A percentile compares a stretch with the other conserved stretches of the same genome.
These are phyloP conservation scores for Pseudogymnoascus sp. DNA, from an alignment of 2,329 filamentous ascomycete genomes.

Conservation along the genomic window DNA sequence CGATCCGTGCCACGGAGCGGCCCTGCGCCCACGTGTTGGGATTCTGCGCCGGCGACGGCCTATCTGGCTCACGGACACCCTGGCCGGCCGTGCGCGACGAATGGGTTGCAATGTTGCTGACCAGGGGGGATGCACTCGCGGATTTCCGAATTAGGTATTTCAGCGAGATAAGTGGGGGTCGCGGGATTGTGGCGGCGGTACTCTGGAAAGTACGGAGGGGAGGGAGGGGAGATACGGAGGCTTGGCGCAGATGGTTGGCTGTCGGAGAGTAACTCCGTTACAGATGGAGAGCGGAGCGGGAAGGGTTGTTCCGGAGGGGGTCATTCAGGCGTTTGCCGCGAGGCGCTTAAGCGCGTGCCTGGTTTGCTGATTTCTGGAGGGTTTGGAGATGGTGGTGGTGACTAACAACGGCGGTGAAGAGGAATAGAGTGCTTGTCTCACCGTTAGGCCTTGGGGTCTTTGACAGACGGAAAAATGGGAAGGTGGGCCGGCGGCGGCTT, in stretches of 20 bases:
- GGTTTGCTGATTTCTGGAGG: neutral
- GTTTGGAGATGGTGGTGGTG: neutral
- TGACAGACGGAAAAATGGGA: neutral
- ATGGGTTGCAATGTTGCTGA: neutral
- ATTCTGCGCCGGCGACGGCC: neutral
- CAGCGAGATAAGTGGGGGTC: neutral
- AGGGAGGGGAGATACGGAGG: no score
- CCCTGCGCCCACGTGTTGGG: neutral
- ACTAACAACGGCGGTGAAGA: neutral
- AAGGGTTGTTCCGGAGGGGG: neutral
- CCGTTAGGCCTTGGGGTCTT: neutral
- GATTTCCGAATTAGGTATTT: neutral
- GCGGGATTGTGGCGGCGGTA: neutral
- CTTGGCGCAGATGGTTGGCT: neutral
- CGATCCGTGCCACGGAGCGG: neutral
- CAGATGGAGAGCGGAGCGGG: neutral
- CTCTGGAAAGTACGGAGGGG: neutral
- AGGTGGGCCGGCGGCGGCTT: neutral
- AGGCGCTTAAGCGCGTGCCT: conserved; percentile 1
- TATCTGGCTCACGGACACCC: neutral
- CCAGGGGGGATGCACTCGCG: neutral
- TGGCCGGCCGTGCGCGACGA: neutral
- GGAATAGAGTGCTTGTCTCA: neutral
- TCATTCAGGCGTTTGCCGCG: neutral
- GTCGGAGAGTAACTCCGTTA: neutral